These are phyloP conservation scores for Flaveria bidentis DNA, from an alignment of 129 eudicot species.

Conservation along the genomic window DNA sequence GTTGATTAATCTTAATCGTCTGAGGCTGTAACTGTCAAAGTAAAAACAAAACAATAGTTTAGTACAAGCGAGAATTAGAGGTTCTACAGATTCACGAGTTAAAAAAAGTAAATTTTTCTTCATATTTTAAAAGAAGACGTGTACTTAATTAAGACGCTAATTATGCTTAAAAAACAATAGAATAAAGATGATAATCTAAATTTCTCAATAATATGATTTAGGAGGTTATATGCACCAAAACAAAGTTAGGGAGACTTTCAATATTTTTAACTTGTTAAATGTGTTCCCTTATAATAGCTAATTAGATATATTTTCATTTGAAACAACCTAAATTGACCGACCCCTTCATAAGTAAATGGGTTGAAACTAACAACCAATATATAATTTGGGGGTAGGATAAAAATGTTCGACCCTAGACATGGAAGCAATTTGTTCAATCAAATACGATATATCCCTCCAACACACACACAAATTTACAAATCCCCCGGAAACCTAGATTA, in stretches of 20 bases:
- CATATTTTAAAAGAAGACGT: neutral
- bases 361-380: neutral
- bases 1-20: constrained; percentile 61
- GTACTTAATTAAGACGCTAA: neutral
- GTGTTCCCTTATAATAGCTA: neutral
- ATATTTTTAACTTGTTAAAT: neutral
- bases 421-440: neutral
- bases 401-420: neutral
- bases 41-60: neutral
- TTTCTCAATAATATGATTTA: neutral
- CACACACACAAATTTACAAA: neutral
- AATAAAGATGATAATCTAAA: neutral
- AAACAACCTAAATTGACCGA: neutral
- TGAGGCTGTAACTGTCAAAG: constrained; percentile 54
- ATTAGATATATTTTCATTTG: neutral
- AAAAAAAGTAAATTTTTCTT: neutral
- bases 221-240: neutral
- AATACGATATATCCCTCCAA: neutral
- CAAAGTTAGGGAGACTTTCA: neutral
- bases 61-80: neutral
- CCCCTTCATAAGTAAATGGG: neutral
- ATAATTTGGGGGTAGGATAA: neutral
- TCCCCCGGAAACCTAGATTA: neutral
- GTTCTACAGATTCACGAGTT: neutral
- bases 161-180: neutral